Base-by-base conservation (phyloP, 352 stramenopile species). In the Lagenidium sp. region DNA sequence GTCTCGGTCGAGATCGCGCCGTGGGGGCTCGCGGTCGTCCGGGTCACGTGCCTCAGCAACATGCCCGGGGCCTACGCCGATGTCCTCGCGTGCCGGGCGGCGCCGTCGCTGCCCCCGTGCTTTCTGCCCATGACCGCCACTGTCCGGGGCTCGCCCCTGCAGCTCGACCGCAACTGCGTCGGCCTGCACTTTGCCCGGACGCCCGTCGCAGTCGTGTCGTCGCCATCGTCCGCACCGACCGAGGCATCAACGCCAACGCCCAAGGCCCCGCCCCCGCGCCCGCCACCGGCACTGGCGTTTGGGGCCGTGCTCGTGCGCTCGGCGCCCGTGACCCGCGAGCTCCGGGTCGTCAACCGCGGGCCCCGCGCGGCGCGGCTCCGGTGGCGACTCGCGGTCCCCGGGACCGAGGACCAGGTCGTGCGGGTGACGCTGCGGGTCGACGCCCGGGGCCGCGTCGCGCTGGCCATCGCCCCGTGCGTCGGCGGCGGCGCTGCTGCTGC, bases 11-110 rank as follows among this genome's bases (percentile, higher is more conserved):
- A 52, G 2, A 71, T 90, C 31, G 41, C 63, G 1, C 61, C 75
- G 10, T 90, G 80, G 80, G 60, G 78, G 28, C 72, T 82, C 19
- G 46, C 54, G 0, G 46, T 83, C 8, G 58, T 85, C 8, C 40
- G 45, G 11, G 42, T 87, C 20, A 73, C 65, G 24, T 87, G 77
- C 38, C 72, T 85, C 54, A 88, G 81, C 62, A 87, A 90, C 60
- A 79, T 88, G 58, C 67, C 80, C 3, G 80, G 80, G 4, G 44
- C 36, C 7, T 92, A 82, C 55, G 42, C 61, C 2, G 76, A 89
- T 48, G 71, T 74, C 23, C 63, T 92, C 11, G 62, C 84, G 25
- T 75, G 68, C 25, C 74, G 72, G 8, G 57, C 76, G 0, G 41
- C 46, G 2, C n/a, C n/a, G n/a, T 72, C 65, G 4, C 39, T 65